Conservation (phyloP, 305 asterid genomes). For the Fraxinus sp. region DNA sequence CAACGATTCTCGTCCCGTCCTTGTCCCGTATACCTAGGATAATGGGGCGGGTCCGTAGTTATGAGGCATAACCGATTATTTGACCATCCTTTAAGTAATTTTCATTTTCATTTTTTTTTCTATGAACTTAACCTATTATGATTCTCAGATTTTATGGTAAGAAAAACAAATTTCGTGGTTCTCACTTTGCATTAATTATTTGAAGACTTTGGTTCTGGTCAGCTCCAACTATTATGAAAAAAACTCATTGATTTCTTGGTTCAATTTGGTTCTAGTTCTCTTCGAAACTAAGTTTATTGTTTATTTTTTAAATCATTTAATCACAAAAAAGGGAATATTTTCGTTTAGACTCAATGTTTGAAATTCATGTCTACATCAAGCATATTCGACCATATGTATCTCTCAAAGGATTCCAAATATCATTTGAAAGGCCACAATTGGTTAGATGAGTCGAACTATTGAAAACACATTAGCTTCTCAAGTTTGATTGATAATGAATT, state of each 20-base stretch:
- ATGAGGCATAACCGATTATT: no score
- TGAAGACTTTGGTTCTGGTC: neutral
- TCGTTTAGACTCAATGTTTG: neutral
- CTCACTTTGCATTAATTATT: neutral
- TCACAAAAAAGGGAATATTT: neutral
- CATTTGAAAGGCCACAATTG: neutral
- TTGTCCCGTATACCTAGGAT: no score
- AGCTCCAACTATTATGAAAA: neutral
- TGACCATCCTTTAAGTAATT: no score
- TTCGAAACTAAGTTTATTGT: neutral
- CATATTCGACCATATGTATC: neutral
- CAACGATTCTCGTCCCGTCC: no score
- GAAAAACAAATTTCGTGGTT: neutral
- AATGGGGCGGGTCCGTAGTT: no score
- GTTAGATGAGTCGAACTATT: neutral
- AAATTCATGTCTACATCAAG: neutral
- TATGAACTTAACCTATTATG: no score
- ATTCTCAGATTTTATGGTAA: neutral
- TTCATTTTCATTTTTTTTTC: neutral
- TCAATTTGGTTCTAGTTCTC: neutral
- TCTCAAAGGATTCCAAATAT: neutral
- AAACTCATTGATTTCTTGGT: neutral
- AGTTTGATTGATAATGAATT: neutral
- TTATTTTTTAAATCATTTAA: neutral
- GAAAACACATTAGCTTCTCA: neutral